phyloP scores from a whole-genome alignment of 768 basidiomycete genomes.

The Phylloporus scabripes region DNA sequence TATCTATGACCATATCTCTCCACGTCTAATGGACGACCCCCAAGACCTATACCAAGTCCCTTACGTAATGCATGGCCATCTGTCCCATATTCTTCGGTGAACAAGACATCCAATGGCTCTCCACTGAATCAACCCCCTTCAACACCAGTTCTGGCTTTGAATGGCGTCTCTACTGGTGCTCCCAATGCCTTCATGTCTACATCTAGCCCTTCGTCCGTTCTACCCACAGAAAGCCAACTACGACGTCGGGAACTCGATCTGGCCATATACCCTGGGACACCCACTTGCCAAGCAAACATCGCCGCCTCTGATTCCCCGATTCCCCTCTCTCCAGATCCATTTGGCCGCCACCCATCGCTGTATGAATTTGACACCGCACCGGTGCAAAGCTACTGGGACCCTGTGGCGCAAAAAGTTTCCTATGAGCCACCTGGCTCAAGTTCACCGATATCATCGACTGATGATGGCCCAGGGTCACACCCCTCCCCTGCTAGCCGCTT shows the following conservation, averaged over 20 bases:
- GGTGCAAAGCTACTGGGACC: conserved; percentile 43
- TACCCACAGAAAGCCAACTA: conserved; percentile 42
- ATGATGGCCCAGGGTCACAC: conserved; percentile 13
- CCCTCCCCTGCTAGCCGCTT: conserved; percentile 55
- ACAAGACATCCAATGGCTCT: conserved; percentile 15
- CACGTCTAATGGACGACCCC: conserved; percentile 11
- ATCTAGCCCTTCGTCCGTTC: conserved; percentile 11
- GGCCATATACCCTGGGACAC: conserved; percentile 39
- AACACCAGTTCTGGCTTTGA: conserved; percentile 61
- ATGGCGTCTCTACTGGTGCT: conserved; percentile 60
- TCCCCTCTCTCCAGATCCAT: conserved; percentile 81
- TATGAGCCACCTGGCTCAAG: conserved; percentile 18
- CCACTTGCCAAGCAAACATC: conserved; percentile 20
- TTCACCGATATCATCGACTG: conserved; percentile 24
- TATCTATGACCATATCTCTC: conserved; percentile 4
- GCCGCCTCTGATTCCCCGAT: conserved; percentile 49
- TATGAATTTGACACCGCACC: conserved; percentile 29
- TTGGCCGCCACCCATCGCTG: conserved; percentile 62
- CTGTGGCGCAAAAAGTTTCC: conserved; percentile 20
- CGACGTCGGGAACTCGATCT: conserved; percentile 52
- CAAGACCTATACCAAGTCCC: conserved; percentile 1
- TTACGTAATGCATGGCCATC: conserved; percentile 37
- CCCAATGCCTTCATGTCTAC: conserved; percentile 42
- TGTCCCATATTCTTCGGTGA: conserved; percentile 38
- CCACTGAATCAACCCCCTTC: conserved; percentile 37